Base-by-base conservation (phyloP, 805 yeast species). In the Saturnispora gosingensis region DNA sequence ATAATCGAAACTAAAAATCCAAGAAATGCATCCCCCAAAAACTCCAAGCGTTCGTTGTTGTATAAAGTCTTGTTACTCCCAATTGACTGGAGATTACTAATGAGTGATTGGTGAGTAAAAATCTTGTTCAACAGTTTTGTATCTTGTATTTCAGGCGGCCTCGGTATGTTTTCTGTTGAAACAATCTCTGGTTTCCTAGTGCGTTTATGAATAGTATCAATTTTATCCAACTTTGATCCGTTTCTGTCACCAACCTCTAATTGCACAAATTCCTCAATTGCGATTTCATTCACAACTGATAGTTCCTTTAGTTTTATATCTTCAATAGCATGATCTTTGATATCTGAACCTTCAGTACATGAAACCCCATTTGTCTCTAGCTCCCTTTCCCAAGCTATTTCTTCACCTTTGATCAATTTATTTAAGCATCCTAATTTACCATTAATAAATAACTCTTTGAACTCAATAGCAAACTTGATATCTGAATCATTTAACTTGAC, bases 41-140 rank as follows among this genome's bases (percentile, higher is more conserved):
- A 91, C 68, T 91, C 98, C 18, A 89, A 70, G 48, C 97, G 73
- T 71, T 90, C 97, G 65, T 91, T 87, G 60, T 88, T 90, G 3
- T 81, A 69, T 46, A 74, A 69, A 20, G 83, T 68, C 47, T 77
- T 70, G 56, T 83, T 89, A 5, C 69, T 65, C 48, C 75, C 78
- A 15, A 78, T 69, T 46, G 83, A 65, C 5, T 78, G 66, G 54
- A 78, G 75, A 57, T 77, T 78, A 54, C 81, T 79, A n/a, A 83
- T 74, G 3, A 79, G 70, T 0, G 97, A 89, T 56, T 82, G 82
- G 66, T 91, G 97, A 28, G 84, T 80, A 61, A 90, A 91, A 0
- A 88, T 95, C 47, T 85, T 75, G 8, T 81, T 78, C 53, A 74
- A 69, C 13, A 89, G 74, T 3, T 71, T 72, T 0, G 76, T 74